Evolutionary conservation across 73 alveolate species (phyloP), one percentile per base, ranked within the genome.

Genomic region (Paramecium pentaurelia): DNA sequence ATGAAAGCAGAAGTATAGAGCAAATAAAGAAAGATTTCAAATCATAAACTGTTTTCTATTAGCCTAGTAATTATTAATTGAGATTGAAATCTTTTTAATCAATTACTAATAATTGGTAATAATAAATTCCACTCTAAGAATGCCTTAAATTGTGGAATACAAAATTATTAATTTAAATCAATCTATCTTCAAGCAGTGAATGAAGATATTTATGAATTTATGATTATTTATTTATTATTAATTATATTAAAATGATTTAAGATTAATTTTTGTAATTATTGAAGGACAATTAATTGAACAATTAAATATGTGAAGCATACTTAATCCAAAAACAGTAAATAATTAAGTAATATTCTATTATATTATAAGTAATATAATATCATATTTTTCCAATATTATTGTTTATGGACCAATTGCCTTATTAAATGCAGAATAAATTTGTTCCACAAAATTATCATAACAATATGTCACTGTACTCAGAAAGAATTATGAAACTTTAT

Each of bases 1-100:
- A 97, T 84, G 99, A 96, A 58, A 95, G 88, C 58, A 97, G 98
- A 92, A 93, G 93, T 70, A 28, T 96, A 37, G 94, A 94, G 14
- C 95, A 97, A 71, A 90, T 97, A 32, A 89, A 25, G 42, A 47
- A 73, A 32, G 88, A 75, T 75, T 75, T 22, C 88, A 75, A 75
- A 20, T 22, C 88, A 12, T n/a, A 30, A 36, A 38, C 88, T 37
- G 68, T 25, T 12, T 75, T 42, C 34, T 75, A 42, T 38, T 38
- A 75, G 5, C 60, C 60, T 0, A 75, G 34, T 37, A 10, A 8
- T 0, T 38, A 12, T 38, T 75, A 30, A 9, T 30, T n/a, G 40
- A 75, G 88, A 75, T 75, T 34, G 37, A 75, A 75, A 20, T 75
- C 88, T 20, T 70, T 75, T 9, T 12, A 75, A 75, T 42, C 38